Conservation (phyloP, 768 basidiomycete genomes). For the Boletus vinaceobasis region DNA sequence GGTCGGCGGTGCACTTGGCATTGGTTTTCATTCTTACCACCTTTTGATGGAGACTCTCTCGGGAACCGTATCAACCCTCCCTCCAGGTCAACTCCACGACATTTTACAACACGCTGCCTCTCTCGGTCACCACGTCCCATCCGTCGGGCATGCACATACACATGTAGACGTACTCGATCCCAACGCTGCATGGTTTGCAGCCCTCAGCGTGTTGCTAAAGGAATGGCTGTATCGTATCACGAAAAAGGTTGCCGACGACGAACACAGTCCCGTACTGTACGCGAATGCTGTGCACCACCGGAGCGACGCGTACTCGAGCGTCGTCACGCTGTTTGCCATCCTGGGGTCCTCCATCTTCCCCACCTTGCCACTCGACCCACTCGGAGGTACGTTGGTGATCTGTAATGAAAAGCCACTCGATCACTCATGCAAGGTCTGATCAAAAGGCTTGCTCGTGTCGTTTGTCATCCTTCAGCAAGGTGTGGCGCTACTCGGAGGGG, state of each 20-base stretch:
- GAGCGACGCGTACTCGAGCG: slow-evolving; percentile 92
- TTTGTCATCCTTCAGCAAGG: slow-evolving; percentile 83
- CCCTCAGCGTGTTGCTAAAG: slow-evolving; percentile 72
- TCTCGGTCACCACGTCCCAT: slow-evolving; percentile 51
- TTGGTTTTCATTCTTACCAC: slow-evolving; percentile 88
- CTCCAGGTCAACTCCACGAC: slow-evolving; percentile 61
- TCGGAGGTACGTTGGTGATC: slow-evolving; percentile 64
- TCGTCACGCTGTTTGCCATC: slow-evolving; percentile 90
- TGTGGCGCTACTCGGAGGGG: slow-evolving; percentile 57
- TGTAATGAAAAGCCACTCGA: neutral
- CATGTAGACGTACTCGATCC: slow-evolving; percentile 69
- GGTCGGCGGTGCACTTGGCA: slow-evolving; percentile 77
- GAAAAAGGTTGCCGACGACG: slow-evolving; percentile 84
- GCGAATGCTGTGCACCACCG: slow-evolving; percentile 99
- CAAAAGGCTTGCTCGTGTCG: slow-evolving; percentile 80
- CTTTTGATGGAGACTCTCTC: slow-evolving; percentile 73
- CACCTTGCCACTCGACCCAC: slow-evolving; percentile 83
- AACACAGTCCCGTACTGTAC: slow-evolving; percentile 84
- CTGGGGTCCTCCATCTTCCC: slow-evolving; percentile 86
- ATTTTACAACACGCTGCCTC: slow-evolving; percentile 56
- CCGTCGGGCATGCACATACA: slow-evolving; percentile 51
- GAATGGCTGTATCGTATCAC: slow-evolving; percentile 93
- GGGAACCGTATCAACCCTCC: slow-evolving; percentile 59
- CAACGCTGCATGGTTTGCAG: slow-evolving; percentile 97
- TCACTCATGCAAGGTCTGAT: slow-evolving; percentile 6